Base-by-base conservation (phyloP, 176 grass and related monocot genomes). In the Elymus sibiricus region DNA sequence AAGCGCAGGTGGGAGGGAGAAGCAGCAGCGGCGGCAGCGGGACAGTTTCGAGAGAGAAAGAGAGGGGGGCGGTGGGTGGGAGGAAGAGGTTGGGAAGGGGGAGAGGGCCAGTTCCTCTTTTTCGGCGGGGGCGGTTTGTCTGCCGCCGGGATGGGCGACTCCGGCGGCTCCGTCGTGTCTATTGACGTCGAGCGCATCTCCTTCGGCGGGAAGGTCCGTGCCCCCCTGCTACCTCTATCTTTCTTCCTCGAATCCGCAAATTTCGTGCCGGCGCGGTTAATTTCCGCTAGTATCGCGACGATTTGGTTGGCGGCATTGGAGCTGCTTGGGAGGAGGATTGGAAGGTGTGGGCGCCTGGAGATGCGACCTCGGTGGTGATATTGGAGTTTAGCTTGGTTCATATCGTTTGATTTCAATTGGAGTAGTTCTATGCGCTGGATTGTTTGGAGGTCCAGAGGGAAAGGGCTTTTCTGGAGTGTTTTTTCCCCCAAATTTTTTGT, bases 131-230 rank as follows among this genome's bases (percentile, higher is more conserved):
- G 89, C 31, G n/a, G 73, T 86, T 79, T 21, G 31, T 34, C 61
- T 42, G 51, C 39, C 24, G 84, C 85, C 61, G 77, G 61, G 61
- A 98, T 95, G 96, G 90, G 88, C 51, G 96, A 98, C 69, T 98
- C 96, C 27, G 94, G 93, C 64, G 90, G 90, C 34, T 98, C 93
- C 51, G 88, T 98, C 19, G 86, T 88, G 70, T 95, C 91, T 34
- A 83, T 98, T 42, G 96, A 95, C 87, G 86, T 94, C 78, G 96
- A 98, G 69, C 89, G 91, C 87, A 94, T 98, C 84, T 95, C 96
- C 70, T 98, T 98, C 46, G 96, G 96, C 47, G 96, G 93, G 83
- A 93, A 98, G 96, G 96, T 95, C 24, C 2, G 72, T 46, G 49
- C 55, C 11, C 44, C 31, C 37, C 46, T 68, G 37, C 11, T 37